Conservation (phyloP, 352 stramenopile genomes). For the Aphanomyces astaci region DNA sequence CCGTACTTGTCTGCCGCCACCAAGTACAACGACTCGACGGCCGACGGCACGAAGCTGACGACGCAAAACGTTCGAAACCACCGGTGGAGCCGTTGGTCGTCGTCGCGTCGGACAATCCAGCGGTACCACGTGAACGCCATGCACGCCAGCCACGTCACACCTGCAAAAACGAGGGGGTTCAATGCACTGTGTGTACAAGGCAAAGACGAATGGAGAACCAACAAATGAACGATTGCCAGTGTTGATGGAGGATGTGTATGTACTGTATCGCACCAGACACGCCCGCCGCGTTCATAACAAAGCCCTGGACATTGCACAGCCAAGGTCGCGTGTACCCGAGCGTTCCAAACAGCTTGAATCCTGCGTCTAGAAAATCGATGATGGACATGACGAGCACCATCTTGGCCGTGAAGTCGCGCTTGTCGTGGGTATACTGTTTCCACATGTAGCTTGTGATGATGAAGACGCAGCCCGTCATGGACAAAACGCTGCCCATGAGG, state of each 20-base stretch:
- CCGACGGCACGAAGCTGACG: conserved; percentile 44
- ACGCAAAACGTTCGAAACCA: conserved; percentile 48
- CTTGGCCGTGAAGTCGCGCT: conserved; percentile 50
- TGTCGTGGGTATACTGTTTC: neutral
- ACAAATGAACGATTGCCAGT: neutral
- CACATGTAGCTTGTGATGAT: neutral
- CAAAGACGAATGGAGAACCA: neutral
- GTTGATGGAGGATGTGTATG: neutral
- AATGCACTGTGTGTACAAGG: neutral
- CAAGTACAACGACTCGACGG: conserved; percentile 43
- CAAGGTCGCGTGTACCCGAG: conserved; percentile 8
- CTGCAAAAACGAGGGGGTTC: neutral
- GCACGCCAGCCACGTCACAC: conserved; percentile 37
- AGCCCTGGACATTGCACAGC: conserved; percentile 49
- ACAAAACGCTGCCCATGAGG: neutral
- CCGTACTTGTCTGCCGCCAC: conserved; percentile 12
- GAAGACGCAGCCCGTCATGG: neutral
- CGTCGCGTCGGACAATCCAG: conserved; percentile 68
- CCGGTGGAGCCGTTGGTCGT: conserved; percentile 48
- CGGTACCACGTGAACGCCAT: conserved; percentile 76
- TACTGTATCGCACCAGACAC: conserved; percentile 31
- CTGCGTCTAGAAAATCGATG: conserved; percentile 48
- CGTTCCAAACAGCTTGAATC: conserved; percentile 26
- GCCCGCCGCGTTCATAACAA: conserved; percentile 42
- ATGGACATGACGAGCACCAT: conserved; percentile 62